These are phyloP conservation scores for Fusarium equiseti DNA, from an alignment of 2,329 filamentous ascomycete species.

Conservation along the genomic window DNA sequence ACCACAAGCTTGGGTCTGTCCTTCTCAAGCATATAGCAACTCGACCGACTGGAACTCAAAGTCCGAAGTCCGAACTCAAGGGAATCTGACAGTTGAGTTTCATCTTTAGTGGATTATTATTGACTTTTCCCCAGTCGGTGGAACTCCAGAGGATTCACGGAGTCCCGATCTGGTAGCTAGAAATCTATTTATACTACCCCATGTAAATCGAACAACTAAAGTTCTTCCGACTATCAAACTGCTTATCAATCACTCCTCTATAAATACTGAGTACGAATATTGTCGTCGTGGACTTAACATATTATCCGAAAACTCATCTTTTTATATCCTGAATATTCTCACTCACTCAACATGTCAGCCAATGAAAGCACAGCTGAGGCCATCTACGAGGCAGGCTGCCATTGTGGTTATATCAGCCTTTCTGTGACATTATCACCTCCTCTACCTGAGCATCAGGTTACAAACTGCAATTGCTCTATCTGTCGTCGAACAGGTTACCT, in stretches of 20 bases:
- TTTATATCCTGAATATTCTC: background rate
- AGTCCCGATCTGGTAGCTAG: slow-evolving; percentile 27
- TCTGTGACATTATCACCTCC: slow-evolving; percentile 62
- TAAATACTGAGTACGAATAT: background rate
- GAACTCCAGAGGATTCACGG: slow-evolving; percentile 5
- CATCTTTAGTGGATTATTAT: background rate
- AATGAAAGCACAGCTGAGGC: slow-evolving; percentile 42
- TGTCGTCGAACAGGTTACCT: slow-evolving; percentile 65
- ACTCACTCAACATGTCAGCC: slow-evolving; percentile 21
- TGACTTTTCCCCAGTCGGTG: background rate
- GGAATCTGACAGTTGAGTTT: background rate
- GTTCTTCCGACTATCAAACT: background rate
- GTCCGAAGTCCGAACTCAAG: background rate
- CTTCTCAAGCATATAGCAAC: background rate
- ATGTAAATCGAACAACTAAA: background rate
- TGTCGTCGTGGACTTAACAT: background rate
- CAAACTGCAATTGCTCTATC: slow-evolving; percentile 67
- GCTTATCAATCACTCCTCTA: background rate
- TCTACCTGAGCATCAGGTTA: slow-evolving; percentile 58
- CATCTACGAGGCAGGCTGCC: slow-evolving; percentile 64
- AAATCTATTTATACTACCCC: slow-evolving; percentile 14
- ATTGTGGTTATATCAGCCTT: slow-evolving; percentile 65
- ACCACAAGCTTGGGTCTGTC: background rate
- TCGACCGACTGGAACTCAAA: background rate
- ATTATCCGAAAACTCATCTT: background rate